These are phyloP conservation scores for Scheffersomyces lignosus DNA, from an alignment of 805 yeast species.

Conservation along the genomic window DNA sequence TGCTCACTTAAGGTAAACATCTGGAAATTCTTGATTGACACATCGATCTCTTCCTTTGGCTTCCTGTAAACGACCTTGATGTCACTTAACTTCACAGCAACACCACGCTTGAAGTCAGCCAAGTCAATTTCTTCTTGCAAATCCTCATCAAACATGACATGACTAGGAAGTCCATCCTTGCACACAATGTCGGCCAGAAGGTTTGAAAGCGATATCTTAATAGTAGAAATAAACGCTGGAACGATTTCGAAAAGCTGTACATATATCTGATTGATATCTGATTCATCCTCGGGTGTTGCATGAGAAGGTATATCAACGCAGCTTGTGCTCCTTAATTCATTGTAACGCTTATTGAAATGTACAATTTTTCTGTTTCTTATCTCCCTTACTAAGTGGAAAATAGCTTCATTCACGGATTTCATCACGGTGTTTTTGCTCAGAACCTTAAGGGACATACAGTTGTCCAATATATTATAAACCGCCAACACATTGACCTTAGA, in stretches of 20 bases:
- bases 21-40: slow-evolving; percentile 23
- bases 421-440: slow-evolving; percentile 26
- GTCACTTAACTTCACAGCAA: slow-evolving; percentile 26
- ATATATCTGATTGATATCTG: background rate
- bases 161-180: slow-evolving; percentile 41
- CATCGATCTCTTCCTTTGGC: slow-evolving; percentile 18
- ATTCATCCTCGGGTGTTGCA: slow-evolving; percentile 17
- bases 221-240: slow-evolving; percentile 26
- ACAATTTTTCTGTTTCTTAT: slow-evolving; percentile 28
- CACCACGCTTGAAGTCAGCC: slow-evolving; percentile 39
- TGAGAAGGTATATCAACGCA: slow-evolving; percentile 21
- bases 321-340: slow-evolving; percentile 2
- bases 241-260: slow-evolving; percentile 31
- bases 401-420: slow-evolving; percentile 36
- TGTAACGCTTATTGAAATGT: slow-evolving; percentile 28
- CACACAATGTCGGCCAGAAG: slow-evolving; percentile 37
- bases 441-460: slow-evolving; percentile 21
- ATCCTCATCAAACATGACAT: slow-evolving; percentile 21
- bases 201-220: slow-evolving; percentile 25
- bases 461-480: slow-evolving; percentile 23
- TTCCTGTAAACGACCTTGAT: slow-evolving; percentile 21
- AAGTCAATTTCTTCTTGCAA: slow-evolving; percentile 30
- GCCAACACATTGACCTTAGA: slow-evolving; percentile 27
- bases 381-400: slow-evolving; percentile 35
- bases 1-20: slow-evolving; percentile 40